Conservation (phyloP, 2,329 filamentous ascomycete genomes). For the Apiospora aurea region DNA sequence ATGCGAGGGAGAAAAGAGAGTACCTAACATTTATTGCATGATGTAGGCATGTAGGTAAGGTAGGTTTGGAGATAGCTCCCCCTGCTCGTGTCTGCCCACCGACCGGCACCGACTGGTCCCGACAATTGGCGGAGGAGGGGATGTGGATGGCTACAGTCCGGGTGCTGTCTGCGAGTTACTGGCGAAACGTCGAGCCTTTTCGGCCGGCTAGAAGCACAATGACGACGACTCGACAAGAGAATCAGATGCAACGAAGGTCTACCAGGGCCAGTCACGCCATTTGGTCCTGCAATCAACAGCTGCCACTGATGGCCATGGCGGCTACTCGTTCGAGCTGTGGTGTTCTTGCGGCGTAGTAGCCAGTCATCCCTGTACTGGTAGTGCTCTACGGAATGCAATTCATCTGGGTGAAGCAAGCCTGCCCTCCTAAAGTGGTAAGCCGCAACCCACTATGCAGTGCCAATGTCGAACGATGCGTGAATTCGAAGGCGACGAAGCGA, state of each 20-base stretch:
- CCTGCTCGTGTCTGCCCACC: slow-evolving; percentile 1
- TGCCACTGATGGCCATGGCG: not conserved
- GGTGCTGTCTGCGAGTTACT: slow-evolving; percentile 8
- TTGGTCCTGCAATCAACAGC: not conserved
- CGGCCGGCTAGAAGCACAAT: slow-evolving; percentile 24
- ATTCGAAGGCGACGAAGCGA: not conserved
- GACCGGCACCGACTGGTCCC: slow-evolving; percentile 5
- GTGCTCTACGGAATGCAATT: not conserved
- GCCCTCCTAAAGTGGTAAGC: slow-evolving; percentile 4
- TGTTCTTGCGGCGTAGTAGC: not conserved
- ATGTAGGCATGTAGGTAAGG: not conserved
- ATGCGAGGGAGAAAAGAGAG: slow-evolving; percentile 18
- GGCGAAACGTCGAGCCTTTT: not conserved
- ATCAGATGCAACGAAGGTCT: slow-evolving; percentile 24
- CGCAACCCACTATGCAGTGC: slow-evolving; percentile 7
- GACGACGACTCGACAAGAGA: slow-evolving; percentile 20
- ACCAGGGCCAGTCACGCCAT: slow-evolving; percentile 16
- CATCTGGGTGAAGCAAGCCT: slow-evolving; percentile 1
- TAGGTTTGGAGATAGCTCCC: slow-evolving; percentile 15
- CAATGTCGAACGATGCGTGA: not conserved
- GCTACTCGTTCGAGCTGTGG: slow-evolving; percentile 7
- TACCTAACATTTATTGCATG: too few relatives aligned
- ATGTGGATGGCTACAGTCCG: slow-evolving; percentile 3
- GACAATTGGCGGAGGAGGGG: slow-evolving; percentile 6
- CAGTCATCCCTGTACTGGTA: not conserved